phyloP scores from a whole-genome alignment of 139 green algal genomes.

The Chlorella vulgaris region DNA sequence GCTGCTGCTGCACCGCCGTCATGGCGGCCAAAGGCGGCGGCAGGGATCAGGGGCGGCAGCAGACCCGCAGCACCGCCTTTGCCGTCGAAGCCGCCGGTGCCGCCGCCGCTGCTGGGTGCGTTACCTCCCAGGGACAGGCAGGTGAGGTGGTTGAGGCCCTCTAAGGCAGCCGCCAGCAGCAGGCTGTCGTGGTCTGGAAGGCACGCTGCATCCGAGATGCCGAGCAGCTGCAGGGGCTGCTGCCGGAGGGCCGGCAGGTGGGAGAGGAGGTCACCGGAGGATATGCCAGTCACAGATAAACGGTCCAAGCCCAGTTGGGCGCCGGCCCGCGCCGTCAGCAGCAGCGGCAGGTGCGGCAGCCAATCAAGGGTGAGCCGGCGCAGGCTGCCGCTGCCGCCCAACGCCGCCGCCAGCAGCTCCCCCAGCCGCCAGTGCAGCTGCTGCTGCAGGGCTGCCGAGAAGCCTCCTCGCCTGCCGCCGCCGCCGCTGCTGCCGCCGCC shows the following conservation, averaged over 20 bases:
- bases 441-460: neutral
- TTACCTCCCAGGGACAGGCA: neutral
- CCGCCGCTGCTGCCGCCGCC: neutral
- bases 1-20: neutral
- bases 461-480: neutral
- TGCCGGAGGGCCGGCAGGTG: neutral
- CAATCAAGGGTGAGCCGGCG: neutral
- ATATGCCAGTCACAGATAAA: neutral
- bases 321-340: neutral
- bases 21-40: neutral
- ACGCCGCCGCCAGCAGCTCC: neutral
- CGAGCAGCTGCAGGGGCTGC: neutral
- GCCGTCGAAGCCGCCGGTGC: neutral
- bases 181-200: neutral
- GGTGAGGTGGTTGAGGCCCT: neutral
- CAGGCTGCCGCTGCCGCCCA: slow-evolving; percentile 14
- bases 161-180: neutral
- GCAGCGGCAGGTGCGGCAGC: slow-evolving; percentile 2
- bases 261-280: neutral
- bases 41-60: neutral
- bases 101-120: neutral
- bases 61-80: too few species aligned
- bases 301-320: neutral
- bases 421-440: slow-evolving; percentile 21
- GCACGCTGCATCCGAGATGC: slow-evolving; percentile 4